Evolutionary conservation across 208 protist genomes (phyloP).

Genomic region (Vickermania spadyakhi): DNA sequence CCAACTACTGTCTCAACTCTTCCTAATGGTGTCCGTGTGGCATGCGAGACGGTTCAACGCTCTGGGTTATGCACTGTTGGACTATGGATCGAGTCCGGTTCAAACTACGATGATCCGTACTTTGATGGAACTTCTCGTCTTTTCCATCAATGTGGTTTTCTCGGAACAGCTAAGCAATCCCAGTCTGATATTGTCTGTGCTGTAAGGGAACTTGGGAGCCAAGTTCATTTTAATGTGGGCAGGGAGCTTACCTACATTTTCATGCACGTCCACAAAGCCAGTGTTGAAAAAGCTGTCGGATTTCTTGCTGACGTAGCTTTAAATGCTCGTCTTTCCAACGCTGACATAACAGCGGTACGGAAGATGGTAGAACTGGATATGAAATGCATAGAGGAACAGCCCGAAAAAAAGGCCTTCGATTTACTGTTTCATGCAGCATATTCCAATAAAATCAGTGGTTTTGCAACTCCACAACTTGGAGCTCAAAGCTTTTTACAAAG

Average conservation of each 20-base stretch:
- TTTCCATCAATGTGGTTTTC: constrained; percentile 98
- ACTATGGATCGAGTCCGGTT: constrained; percentile 95
- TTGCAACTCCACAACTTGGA: constrained; percentile 95
- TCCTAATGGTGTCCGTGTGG: constrained; percentile 94
- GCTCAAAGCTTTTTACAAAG: constrained; percentile 86
- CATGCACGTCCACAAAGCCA: constrained; percentile 90
- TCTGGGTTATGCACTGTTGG: constrained; percentile 94
- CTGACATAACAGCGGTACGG: constrained; percentile 85
- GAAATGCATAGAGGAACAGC: constrained; percentile 88
- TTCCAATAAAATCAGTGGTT: constrained; percentile 83
- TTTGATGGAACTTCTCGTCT: constrained; percentile 98
- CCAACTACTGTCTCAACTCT: constrained; percentile 91
- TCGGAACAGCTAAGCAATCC: constrained; percentile 89
- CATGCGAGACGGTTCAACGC: constrained; percentile 88
- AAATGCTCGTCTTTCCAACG: constrained; percentile 87
- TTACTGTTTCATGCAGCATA: constrained; percentile 91
- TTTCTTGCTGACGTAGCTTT: constrained; percentile 96
- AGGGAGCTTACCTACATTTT: constrained; percentile 96
- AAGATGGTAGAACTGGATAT: constrained; percentile 89
- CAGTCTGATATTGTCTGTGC: constrained; percentile 84
- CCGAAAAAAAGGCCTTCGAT: constrained; percentile 95
- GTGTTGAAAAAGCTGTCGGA: constrained; percentile 90
- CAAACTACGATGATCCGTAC: constrained; percentile 90
- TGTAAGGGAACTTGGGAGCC: constrained; percentile 95
- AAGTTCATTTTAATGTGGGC: constrained; percentile 95